phyloP scores from a whole-genome alignment of 106 monocot species.

The Cymbidium sinense region DNA sequence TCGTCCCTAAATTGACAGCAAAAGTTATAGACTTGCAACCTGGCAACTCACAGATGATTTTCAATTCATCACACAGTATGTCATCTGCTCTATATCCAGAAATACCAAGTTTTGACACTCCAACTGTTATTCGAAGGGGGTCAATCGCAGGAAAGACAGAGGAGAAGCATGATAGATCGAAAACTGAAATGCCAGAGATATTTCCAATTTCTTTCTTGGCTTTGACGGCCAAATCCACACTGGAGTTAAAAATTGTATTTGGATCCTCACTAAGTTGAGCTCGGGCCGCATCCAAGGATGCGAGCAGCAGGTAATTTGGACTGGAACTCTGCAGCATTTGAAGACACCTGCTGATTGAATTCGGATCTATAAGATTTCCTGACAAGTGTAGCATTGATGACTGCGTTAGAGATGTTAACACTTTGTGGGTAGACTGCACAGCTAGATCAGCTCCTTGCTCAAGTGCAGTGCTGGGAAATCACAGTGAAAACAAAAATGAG shows the following conservation, averaged over 20 bases:
- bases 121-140: slow-evolving; percentile 66
- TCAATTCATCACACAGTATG: slow-evolving; percentile 26
- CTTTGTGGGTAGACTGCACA: slow-evolving; percentile 90
- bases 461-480: slow-evolving; percentile 52
- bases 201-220: slow-evolving; percentile 23
- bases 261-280: slow-evolving; percentile 60
- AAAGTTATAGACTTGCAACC: slow-evolving; percentile 58
- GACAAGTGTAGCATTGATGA: slow-evolving; percentile 78
- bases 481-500: slow-evolving; percentile 66
- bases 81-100: slow-evolving; percentile 72
- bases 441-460: slow-evolving; percentile 74
- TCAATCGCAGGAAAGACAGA: slow-evolving; percentile 52
- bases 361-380: slow-evolving; percentile 52
- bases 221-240: slow-evolving; percentile 32
- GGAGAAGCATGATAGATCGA: slow-evolving; percentile 34
- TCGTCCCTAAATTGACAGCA: slow-evolving; percentile 71
- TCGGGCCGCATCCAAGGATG: slow-evolving; percentile 83
- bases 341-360: slow-evolving; percentile 54
- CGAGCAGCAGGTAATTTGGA: slow-evolving; percentile 76
- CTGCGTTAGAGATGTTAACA: slow-evolving; percentile 73
- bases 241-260: slow-evolving; percentile 31
- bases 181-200: slow-evolving; percentile 44
- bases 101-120: slow-evolving; percentile 39
- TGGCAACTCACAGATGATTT: slow-evolving; percentile 49
- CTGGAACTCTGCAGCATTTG: slow-evolving; percentile 84